A percentile compares a stretch with the other conserved stretches of the same genome.
These are phyloP conservation scores for Penstemon eatonii DNA, from an alignment of 257 asterid genomes.

Conservation along the genomic window DNA sequence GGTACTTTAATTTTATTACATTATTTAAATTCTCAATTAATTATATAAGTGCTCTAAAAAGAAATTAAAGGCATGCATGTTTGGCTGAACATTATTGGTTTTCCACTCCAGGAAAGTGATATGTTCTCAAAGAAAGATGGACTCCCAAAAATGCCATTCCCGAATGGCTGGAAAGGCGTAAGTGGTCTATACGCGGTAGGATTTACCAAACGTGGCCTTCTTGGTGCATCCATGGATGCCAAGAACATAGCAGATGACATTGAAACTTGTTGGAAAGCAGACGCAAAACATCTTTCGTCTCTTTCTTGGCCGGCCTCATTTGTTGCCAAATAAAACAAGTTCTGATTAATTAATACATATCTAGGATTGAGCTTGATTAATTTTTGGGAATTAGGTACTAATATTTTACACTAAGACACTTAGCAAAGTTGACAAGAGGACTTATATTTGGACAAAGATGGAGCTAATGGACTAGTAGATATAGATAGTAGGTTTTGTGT, in stretches of 20 bases:
- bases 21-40: not conserved
- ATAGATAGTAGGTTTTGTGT: not conserved
- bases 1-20: conserved; percentile 30
- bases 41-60: not conserved
- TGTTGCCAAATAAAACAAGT: conserved; percentile 25
- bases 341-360: not conserved
- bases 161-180: conserved; percentile 95
- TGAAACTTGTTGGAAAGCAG: conserved; percentile 35
- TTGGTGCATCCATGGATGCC: conserved; percentile 95
- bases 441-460: not conserved
- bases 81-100: conserved; percentile 20
- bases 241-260: conserved; percentile 74
- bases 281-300: conserved; percentile 9
- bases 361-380: conserved; percentile 33
- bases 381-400: conserved; percentile 27
- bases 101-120: conserved; percentile 50
- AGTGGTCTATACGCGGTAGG: conserved; percentile 90
- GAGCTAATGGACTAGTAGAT: conserved; percentile 14
- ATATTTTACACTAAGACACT: conserved; percentile 22
- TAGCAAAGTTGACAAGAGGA: conserved; percentile 14
- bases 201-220: conserved; percentile 96
- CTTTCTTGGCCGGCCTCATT: conserved; percentile 30
- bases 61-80: conserved; percentile 20
- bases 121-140: conserved; percentile 87
- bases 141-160: conserved; percentile 84